phyloP scores from a whole-genome alignment of 2,329 filamentous ascomycete genomes.

The Neonectria ditissima region DNA sequence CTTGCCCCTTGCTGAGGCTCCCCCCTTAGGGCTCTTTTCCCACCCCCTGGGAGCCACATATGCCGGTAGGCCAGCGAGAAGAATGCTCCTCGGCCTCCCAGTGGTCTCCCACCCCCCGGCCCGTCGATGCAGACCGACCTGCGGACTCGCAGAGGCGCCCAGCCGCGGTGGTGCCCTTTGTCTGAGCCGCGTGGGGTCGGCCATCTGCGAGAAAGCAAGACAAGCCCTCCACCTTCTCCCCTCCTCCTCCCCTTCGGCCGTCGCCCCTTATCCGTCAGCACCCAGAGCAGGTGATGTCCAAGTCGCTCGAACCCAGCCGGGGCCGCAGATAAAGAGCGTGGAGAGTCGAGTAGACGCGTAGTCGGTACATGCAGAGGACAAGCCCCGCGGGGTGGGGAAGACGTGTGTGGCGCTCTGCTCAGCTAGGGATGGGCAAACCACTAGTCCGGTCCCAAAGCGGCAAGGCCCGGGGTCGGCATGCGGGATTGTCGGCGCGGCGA shows the following conservation, averaged over 20 bases:
- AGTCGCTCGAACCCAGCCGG: slow-evolving; percentile 21
- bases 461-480: slow-evolving; percentile 35
- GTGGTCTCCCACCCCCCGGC: background rate
- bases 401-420: slow-evolving; percentile 35
- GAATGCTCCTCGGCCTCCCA: slow-evolving; percentile 3
- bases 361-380: slow-evolving; percentile 32
- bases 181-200: slow-evolving; percentile 35
- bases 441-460: slow-evolving; percentile 41
- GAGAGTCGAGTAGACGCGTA: slow-evolving; percentile 16
- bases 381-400: slow-evolving; percentile 10
- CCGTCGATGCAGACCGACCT: slow-evolving; percentile 1
- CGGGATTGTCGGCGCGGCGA: slow-evolving; percentile 35
- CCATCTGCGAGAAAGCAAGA: slow-evolving; percentile 24
- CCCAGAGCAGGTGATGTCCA: slow-evolving; percentile 17
- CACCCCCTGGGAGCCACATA: too few relatives aligned
- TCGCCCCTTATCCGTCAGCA: slow-evolving; percentile 19
- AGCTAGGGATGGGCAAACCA: slow-evolving; percentile 43
- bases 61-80: background rate
- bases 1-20: slow-evolving; percentile 6
- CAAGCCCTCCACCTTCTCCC: too few relatives aligned
- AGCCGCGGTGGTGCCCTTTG: slow-evolving; percentile 18
- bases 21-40: background rate
- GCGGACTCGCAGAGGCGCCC: slow-evolving; percentile 25
- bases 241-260: slow-evolving; percentile 25
- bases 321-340: slow-evolving; percentile 26